Evolutionary conservation across 495 filamentous ascomycete genomes (phyloP), one percentile per base, ranked within the genome.

Genomic region (Arthonia radiata): DNA sequence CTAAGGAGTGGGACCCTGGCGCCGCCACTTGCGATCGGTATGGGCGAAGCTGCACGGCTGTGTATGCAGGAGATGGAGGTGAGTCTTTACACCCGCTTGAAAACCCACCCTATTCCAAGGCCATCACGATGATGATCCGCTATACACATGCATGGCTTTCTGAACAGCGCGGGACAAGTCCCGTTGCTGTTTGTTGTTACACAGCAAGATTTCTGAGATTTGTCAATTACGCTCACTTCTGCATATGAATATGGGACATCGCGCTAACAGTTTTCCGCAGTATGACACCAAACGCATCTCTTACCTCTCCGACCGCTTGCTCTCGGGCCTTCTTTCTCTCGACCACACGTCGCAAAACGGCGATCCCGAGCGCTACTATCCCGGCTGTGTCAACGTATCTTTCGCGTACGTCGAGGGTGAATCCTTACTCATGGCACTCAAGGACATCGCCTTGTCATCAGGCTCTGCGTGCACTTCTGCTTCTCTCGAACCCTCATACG

Each of bases 321-420:
- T 74, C 8, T 67, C 72, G 13, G 79, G 75, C 4, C 67, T 97
- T 12, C 56, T 94, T 13, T 49, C 75, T 4, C 61, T 97, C 48
- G 86, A 94, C 45, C 86, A 94, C 51, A 91, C 86, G 3, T 58
- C 55, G 13, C 75, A 83, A 39, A 97, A 97, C 43, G 86, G 86
- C 27, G 78, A 83, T 46, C 61, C 70, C 0, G 46, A 71, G 4
- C 59, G 60, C 31, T 81, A 79, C 52, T 97, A 94, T 49, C 80
- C 89, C 8, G 86, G 86, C 37, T 97, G 89, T 45, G 83, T 97
- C 31, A 97, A 97, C 44, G 68, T 97, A 23, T 97, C 86, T 4
- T 97, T 97, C 40, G 86, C 86, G 23, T 97, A 94, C 43, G 75
- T 97, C 11, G 86, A 97, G 50, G 86, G 86, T 30, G 86, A 97